These are phyloP conservation scores for Camellia granthamiana DNA, from an alignment of 148 eudicot genomes.

Conservation along the genomic window DNA sequence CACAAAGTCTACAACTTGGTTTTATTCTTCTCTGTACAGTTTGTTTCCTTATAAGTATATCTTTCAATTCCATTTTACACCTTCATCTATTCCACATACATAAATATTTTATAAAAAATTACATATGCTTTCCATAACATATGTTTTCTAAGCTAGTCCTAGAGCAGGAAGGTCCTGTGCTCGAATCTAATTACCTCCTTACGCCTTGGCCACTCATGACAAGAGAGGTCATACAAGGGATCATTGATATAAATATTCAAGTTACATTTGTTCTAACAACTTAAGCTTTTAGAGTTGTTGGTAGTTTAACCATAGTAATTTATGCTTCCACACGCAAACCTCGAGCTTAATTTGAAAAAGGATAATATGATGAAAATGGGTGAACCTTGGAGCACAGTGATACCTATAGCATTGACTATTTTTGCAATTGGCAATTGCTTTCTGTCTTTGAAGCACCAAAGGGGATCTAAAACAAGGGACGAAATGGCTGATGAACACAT, in stretches of 20 bases:
- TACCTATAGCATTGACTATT: neutral
- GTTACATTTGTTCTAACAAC: too few relatives aligned
- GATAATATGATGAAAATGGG: neutral
- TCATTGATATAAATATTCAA: neutral
- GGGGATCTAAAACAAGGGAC: neutral
- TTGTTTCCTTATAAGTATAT: too few relatives aligned
- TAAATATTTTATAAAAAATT: too few relatives aligned
- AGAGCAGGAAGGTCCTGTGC: neutral
- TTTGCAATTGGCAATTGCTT: neutral
- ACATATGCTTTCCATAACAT: too few relatives aligned
- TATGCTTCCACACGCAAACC: neutral
- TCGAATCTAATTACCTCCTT: neutral
- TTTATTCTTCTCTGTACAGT: too few relatives aligned
- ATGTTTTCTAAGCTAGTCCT: neutral
- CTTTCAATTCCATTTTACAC: too few relatives aligned
- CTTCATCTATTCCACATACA: too few relatives aligned
- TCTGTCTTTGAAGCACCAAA: neutral
- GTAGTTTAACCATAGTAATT: neutral
- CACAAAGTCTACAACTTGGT: too few relatives aligned
- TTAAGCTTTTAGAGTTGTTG: neutral
- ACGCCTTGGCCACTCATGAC: neutral
- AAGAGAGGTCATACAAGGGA: neutral
- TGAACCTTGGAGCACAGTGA: neutral
- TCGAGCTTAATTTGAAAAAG: neutral
- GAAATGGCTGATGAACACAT: neutral